These are phyloP conservation scores for Diplodia mutila DNA, from an alignment of 2,329 filamentous ascomycete species.

Conservation along the genomic window DNA sequence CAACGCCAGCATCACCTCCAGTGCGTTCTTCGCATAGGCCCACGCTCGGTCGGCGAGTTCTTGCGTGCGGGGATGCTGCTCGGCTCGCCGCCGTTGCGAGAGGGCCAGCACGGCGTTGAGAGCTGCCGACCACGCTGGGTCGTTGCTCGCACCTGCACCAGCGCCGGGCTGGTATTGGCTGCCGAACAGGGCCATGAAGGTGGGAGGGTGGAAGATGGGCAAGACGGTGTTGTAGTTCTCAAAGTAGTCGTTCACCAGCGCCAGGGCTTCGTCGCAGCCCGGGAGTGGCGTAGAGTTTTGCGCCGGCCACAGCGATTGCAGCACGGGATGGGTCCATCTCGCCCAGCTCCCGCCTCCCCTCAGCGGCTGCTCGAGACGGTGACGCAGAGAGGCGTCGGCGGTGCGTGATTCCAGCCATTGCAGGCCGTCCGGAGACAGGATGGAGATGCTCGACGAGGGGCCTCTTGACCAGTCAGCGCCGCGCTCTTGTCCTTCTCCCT, in stretches of 20 bases:
- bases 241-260: conserved; percentile 5
- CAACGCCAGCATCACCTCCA: not conserved
- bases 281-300: not conserved
- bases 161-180: not conserved
- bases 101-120: conserved; percentile 13
- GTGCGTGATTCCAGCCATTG: conserved; percentile 14
- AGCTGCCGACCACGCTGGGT: not conserved
- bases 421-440: conserved; percentile 9
- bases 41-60: not conserved
- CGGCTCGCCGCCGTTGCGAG: conserved; percentile 1
- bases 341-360: conserved; percentile 11
- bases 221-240: conserved; percentile 5
- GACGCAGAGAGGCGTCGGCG: conserved; percentile 16
- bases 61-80: not conserved
- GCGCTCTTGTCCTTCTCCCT: not conserved
- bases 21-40: conserved; percentile 10
- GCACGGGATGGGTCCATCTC: conserved; percentile 9
- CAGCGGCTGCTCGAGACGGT: conserved; percentile 12
- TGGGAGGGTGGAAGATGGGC: conserved; percentile 6
- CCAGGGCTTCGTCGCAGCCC: not conserved
- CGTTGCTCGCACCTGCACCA: not conserved
- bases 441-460: conserved; percentile 15
- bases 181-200: conserved; percentile 13
- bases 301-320: not conserved
- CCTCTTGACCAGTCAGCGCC: conserved; percentile 13